Evolutionary conservation across 257 asterid species (phyloP).

Genomic region (Datura wrightii): DNA sequence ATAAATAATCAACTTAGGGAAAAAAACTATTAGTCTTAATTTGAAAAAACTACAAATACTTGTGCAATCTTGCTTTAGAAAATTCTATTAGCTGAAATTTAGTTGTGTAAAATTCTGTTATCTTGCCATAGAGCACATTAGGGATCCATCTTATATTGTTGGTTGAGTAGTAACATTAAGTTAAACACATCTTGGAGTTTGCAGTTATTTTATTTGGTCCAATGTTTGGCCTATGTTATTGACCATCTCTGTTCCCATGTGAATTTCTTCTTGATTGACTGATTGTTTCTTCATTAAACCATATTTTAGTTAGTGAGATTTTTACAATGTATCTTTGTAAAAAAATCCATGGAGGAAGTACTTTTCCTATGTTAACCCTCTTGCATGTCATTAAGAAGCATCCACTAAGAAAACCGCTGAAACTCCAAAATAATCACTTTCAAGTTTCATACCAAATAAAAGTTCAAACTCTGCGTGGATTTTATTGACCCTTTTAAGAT

Average conservation of each 20-base stretch:
- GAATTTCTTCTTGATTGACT: conserved; percentile 9
- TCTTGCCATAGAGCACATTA: background rate
- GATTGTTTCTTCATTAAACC: background rate
- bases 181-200: background rate
- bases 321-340: too few species aligned
- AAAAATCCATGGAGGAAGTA: too few species aligned
- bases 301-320: too few species aligned
- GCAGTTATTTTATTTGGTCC: background rate
- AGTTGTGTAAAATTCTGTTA: background rate
- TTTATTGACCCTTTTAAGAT: background rate
- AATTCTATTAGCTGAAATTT: conserved; percentile 10
- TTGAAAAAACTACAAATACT: background rate
- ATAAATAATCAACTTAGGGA: background rate
- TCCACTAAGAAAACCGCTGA: background rate
- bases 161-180: background rate
- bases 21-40: background rate
- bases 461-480: background rate
- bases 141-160: conserved; percentile 11
- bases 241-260: background rate
- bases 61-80: background rate
- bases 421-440: background rate
- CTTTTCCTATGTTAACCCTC: background rate
- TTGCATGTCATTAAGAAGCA: background rate
- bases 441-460: background rate
- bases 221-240: background rate